Evolutionary conservation across 2,329 filamentous ascomycete genomes (phyloP), one percentile per base, ranked within the genome.

Genomic region (Cladophialophora yegresii): DNA sequence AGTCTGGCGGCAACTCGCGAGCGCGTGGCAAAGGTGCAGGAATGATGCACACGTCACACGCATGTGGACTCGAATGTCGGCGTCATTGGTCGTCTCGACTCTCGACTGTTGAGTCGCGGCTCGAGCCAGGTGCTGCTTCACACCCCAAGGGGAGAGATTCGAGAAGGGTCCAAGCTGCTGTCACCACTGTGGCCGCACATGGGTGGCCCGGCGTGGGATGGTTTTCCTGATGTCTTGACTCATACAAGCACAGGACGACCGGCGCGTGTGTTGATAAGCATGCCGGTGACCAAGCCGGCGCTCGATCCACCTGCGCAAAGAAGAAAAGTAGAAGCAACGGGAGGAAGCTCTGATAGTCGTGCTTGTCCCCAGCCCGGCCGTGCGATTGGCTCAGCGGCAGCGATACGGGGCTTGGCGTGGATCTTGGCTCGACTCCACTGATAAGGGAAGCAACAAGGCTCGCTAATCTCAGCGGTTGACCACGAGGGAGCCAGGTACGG

Each of bases 371-470:
- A 45, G 4, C 0, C 26, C 53, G 22, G 10, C 58, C 47, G 61
- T 40, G 22, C n/a, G 8, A 66, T 66, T 66, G 64, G 64, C 60
- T 51, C 20, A 33, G 26, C 55, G 13, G 51, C 16, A 55, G 53
- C 60, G 64, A 66, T 66, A 66, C 33, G 53, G 32, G 40, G 4
- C 61, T 62, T 64, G 57, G 64, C 58, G 23, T 7, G 12, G 23
- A 16, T 22, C 58, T 64, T 66, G 64, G 64, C 64, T 45, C 22
- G 49, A 28, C 54, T 62, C 64, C 64, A 66, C 54, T 56, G 64
- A 66, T 66, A 66, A 66, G 58, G 50, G 45, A 13, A 22, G 6
- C 32, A 36, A 16, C 60, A 53, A 66, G 64, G 64, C 64, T 66
- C 64, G 64, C 61, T 58, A 63, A 66, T 66, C 54, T 62, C 49